Base-by-base conservation (phyloP, 2,329 filamentous ascomycete genomes). In the Aaosphaeria pasadenensis region DNA sequence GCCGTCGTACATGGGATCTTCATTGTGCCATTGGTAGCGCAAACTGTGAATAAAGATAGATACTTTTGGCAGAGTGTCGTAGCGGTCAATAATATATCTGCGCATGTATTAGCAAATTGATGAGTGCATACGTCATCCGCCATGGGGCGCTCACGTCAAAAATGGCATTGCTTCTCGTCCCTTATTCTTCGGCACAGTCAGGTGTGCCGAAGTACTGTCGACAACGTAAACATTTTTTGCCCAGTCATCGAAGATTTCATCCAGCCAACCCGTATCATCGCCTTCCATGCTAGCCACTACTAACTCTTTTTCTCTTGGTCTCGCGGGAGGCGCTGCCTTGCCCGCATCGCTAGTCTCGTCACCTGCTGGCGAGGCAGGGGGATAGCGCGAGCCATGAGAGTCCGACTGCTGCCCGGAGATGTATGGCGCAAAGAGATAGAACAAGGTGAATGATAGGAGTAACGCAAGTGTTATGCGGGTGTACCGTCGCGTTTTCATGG, bases 1-100 rank as follows among this genome's bases (percentile, higher is more conserved):
- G 5, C 74, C 74, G 50, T 76, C 72, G 49, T 74, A 75, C 59
- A 74, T 74, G 4, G 73, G 72, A 45, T 76, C 73, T 51, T 76
- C 74, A 50, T 77, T 77, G 57, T 77, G 69, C 70, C 70, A 72
- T 54, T 71, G 67, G 49, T 70, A 71, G 11, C 67, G 64, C 11
- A 57, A 56, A 17, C 55, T 55, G 38, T 72, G 69, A 5, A 71
- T 54, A 49, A 72, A 71, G 42, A 71, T 56, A 0, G 52, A 56
- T 6, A 69, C 55, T 6, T 67, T 57, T 1, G 69, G 67, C 2
- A 72, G 60, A 5, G 54, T 53, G 17, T 63, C 53, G 44, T 71
- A 71, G 17, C 63, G 52, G 44, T 60, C 56, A 39, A 65, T 62
- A n/a, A 71, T 66, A 50, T 64, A 69, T n/a, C 66, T 70, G 50